These are phyloP conservation scores for Penicillium sp. DNA, from an alignment of 2,329 filamentous ascomycete genomes.

Conservation along the genomic window DNA sequence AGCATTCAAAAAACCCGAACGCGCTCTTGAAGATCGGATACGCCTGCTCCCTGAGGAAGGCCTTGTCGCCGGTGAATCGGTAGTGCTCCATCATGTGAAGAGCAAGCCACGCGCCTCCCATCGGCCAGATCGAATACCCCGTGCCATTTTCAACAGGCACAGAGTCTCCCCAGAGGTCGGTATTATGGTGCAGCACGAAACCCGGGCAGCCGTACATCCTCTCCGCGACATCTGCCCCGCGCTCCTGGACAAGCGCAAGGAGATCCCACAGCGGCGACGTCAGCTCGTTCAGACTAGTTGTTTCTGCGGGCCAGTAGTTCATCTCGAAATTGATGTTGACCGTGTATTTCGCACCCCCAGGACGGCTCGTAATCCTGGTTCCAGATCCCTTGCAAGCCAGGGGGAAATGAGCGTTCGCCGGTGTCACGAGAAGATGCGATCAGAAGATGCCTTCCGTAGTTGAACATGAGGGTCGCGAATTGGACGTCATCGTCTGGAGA, in stretches of 20 bases:
- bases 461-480: slow-evolving; percentile 56
- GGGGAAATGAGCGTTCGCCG: slow-evolving; percentile 22
- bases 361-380: too few relatives aligned
- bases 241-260: slow-evolving; percentile 24
- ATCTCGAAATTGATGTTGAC: too few relatives aligned
- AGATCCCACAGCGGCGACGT: too few relatives aligned
- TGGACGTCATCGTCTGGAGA: slow-evolving; percentile 22
- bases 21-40: too few relatives aligned
- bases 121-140: slow-evolving; percentile 43
- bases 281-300: too few relatives aligned
- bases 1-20: too few relatives aligned
- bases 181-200: slow-evolving; percentile 61
- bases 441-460: slow-evolving; percentile 57
- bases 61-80: slow-evolving; percentile 51
- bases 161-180: slow-evolving; percentile 63
- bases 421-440: slow-evolving; percentile 55
- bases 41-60: slow-evolving; percentile 10
- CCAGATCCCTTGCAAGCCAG: too few relatives aligned
- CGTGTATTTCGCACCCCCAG: too few relatives aligned
- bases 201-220: slow-evolving; percentile 56
- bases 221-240: slow-evolving; percentile 56
- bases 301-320: too few relatives aligned
- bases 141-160: slow-evolving; percentile 52
- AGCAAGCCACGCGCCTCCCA: slow-evolving; percentile 62
- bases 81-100: slow-evolving; percentile 62